phyloP scores from a whole-genome alignment of 148 eudicot species.

The Nepenthes gracilis region DNA sequence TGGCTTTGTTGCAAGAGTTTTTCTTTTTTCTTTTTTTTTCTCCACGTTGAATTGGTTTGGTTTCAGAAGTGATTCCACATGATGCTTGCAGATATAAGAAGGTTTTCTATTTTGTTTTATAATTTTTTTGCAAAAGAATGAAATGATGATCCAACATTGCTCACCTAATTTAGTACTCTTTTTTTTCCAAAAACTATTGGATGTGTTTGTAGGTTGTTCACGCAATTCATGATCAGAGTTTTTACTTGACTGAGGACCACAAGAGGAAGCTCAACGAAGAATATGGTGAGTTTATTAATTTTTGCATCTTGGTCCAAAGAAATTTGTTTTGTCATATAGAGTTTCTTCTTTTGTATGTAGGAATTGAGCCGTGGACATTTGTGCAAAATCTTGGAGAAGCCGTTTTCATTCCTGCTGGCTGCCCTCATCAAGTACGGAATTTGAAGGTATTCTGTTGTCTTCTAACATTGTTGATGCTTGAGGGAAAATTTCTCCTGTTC shows the following conservation, averaged over 20 bases:
- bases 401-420: constrained; percentile 11
- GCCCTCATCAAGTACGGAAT: constrained; percentile 11
- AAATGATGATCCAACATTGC: no score
- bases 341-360: constrained; percentile 1
- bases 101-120: not conserved
- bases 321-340: not conserved
- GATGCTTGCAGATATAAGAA: no score
- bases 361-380: constrained; percentile 12
- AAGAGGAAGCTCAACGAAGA: constrained; percentile 32
- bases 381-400: constrained; percentile 10
- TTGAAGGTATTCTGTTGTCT: constrained; percentile 2
- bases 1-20: not conserved
- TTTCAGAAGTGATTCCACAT: no score
- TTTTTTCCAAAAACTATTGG: not conserved
- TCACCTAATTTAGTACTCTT: no score
- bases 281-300: constrained; percentile 15
- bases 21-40: no score
- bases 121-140: no score
- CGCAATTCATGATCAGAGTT: constrained; percentile 41
- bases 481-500: no score
- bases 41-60: no score
- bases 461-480: no score
- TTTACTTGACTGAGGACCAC: constrained; percentile 33
- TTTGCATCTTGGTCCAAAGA: not conserved
- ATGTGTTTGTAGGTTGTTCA: constrained; percentile 24